A percentile compares a stretch with the other conserved stretches of the same genome.
phyloP scores from a whole-genome alignment of 2,329 filamentous ascomycete genomes.

The Paraphaeosphaeria sporulosa region DNA sequence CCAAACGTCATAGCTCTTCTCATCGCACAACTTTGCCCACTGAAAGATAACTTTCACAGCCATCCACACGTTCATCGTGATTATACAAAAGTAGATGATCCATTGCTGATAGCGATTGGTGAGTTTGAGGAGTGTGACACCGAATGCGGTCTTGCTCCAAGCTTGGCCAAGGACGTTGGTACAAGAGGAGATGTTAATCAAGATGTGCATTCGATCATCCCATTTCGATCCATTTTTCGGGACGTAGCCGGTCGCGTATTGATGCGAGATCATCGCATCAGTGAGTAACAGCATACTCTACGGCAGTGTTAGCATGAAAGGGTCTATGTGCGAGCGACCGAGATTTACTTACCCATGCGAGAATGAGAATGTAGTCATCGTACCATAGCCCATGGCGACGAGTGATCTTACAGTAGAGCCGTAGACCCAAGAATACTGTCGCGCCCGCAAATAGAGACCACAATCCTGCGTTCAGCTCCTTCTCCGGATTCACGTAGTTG shows the following conservation, averaged over 20 bases:
- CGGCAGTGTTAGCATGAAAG: slow-evolving; percentile 14
- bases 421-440: slow-evolving; percentile 44
- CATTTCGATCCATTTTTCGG: slow-evolving; percentile 47
- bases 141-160: slow-evolving; percentile 50
- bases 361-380: slow-evolving; percentile 50
- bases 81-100: slow-evolving; percentile 60
- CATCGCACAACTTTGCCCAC: slow-evolving; percentile 58
- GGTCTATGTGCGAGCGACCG: not conserved
- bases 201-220: slow-evolving; percentile 62
- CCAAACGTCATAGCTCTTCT: slow-evolving; percentile 55
- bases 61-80: slow-evolving; percentile 59
- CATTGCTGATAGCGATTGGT: slow-evolving; percentile 55
- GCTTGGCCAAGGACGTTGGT: slow-evolving; percentile 49
- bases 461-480: slow-evolving; percentile 47
- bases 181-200: slow-evolving; percentile 57
- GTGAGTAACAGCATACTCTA: slow-evolving; percentile 56
- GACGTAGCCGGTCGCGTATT: slow-evolving; percentile 60
- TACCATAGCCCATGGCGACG: slow-evolving; percentile 51
- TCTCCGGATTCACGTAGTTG: slow-evolving; percentile 45
- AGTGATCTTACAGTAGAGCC: slow-evolving; percentile 48
- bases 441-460: slow-evolving; percentile 51
- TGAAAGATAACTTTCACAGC: slow-evolving; percentile 58
- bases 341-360: slow-evolving; percentile 43
- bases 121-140: slow-evolving; percentile 52
- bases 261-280: slow-evolving; percentile 55